phyloP scores from a whole-genome alignment of 164 flowering plant genomes.

The Umbellularia californica region DNA sequence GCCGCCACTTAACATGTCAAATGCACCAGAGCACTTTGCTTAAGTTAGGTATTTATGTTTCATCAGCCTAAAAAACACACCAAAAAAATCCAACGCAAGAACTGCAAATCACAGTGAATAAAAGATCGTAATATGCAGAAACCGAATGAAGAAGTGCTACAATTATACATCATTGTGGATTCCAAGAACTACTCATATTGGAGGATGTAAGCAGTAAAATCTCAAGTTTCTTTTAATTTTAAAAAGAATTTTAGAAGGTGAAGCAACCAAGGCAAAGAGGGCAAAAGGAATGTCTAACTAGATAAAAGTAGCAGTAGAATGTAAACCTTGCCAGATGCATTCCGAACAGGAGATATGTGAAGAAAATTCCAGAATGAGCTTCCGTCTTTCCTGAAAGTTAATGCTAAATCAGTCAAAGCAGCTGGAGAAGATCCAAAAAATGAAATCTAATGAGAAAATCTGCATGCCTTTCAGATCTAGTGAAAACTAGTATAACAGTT shows the following conservation, averaged over 20 bases:
- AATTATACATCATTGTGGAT: too few relatives aligned
- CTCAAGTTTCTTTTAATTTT: neutral
- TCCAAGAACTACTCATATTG: too few relatives aligned
- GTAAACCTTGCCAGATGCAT: conserved; percentile 73
- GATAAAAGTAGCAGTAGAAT: neutral
- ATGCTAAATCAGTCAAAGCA: conserved; percentile 5
- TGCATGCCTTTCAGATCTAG: neutral
- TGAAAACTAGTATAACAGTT: neutral
- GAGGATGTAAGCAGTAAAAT: too few relatives aligned
- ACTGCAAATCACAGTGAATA: too few relatives aligned
- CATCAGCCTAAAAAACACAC: too few relatives aligned
- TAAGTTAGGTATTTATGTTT: too few relatives aligned
- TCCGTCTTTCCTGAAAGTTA: conserved; percentile 64
- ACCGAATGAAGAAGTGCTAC: too few relatives aligned
- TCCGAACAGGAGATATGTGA: conserved; percentile 82
- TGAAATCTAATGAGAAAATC: neutral
- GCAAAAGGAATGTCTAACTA: too few relatives aligned
- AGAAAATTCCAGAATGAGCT: conserved; percentile 86
- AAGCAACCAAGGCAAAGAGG: neutral
- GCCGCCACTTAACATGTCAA: too few relatives aligned
- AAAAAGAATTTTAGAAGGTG: neutral
- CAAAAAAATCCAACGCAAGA: too few relatives aligned
- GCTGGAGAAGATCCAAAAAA: neutral
- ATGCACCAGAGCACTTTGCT: too few relatives aligned
- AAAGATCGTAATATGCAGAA: too few relatives aligned